These are phyloP conservation scores for Eutrema yunnanense DNA, from an alignment of 345 rosid genomes.

Conservation along the genomic window DNA sequence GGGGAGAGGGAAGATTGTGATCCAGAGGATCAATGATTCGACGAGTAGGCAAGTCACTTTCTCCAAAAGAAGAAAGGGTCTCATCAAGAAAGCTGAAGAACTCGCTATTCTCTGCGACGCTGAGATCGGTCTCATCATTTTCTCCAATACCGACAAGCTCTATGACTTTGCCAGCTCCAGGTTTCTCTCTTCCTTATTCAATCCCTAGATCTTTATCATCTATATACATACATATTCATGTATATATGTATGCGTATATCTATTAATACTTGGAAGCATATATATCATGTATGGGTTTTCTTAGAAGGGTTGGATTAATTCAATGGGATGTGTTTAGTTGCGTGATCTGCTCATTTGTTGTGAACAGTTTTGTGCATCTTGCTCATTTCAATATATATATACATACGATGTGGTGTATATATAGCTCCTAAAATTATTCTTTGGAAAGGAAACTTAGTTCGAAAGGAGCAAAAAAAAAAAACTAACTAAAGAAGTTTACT, in stretches of 20 bases:
- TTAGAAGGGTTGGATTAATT: background rate
- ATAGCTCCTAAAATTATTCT: background rate
- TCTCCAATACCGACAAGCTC: constrained; percentile 60
- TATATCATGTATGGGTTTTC: background rate
- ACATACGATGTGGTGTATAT: background rate
- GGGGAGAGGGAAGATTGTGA: constrained; percentile 84
- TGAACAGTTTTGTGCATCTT: background rate
- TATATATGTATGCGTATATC: background rate
- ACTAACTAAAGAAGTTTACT: background rate
- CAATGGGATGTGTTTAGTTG: background rate
- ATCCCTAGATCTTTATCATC: background rate
- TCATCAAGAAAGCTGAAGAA: constrained; percentile 74
- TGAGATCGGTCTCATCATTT: constrained; percentile 55
- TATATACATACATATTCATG: background rate
- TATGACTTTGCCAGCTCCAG: constrained; percentile 60
- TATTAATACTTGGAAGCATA: constrained; percentile 1
- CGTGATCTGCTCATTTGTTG: background rate
- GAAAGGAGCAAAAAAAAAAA: background rate
- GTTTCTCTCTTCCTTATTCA: constrained; percentile 22
- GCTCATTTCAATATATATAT: background rate
- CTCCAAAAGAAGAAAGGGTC: constrained; percentile 72
- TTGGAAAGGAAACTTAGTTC: background rate
- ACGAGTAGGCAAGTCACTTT: constrained; percentile 72
- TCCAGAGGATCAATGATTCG: constrained; percentile 62
- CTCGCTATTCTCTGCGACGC: constrained; percentile 70